These are phyloP conservation scores for Chlamydomonas eustigma DNA, from an alignment of 139 green algal species.

Conservation along the genomic window DNA sequence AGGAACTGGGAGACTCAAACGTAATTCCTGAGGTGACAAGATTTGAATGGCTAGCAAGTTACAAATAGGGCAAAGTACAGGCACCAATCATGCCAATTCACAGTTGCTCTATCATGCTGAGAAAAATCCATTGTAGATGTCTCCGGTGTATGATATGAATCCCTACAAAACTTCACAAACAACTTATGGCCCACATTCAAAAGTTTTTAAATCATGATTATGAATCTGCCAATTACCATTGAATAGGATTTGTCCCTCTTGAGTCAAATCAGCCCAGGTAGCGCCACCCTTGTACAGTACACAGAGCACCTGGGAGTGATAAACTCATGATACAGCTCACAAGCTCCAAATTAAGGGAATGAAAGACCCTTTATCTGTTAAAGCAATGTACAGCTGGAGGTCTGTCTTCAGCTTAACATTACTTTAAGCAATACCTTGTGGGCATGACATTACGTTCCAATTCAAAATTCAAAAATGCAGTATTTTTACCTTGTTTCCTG, in stretches of 20 bases:
- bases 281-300: conserved; percentile 75
- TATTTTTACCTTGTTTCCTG: conserved; percentile 61
- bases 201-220: conserved; percentile 1
- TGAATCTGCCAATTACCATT: too few relatives aligned
- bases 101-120: background rate
- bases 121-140: background rate
- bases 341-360: too few relatives aligned
- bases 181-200: background rate
- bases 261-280: conserved; percentile 47
- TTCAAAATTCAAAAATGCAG: too few relatives aligned
- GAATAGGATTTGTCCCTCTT: conserved; percentile 63
- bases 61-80: background rate
- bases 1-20: conserved; percentile 78
- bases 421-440: too few relatives aligned
- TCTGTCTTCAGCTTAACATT: too few relatives aligned
- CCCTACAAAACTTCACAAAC: background rate
- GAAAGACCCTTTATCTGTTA: too few relatives aligned
- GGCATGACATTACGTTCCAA: too few relatives aligned
- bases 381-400: too few relatives aligned
- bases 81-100: too few relatives aligned
- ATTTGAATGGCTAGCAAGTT: background rate
- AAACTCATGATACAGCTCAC: too few relatives aligned
- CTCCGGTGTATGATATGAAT: background rate
- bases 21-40: conserved; percentile 26
- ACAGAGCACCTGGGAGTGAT: conserved; percentile 36